A percentile compares a stretch with the other conserved stretches of the same genome.
Conservation (phyloP, 2,329 filamentous ascomycete genomes). For the Lecanoromycetidae sp. region DNA sequence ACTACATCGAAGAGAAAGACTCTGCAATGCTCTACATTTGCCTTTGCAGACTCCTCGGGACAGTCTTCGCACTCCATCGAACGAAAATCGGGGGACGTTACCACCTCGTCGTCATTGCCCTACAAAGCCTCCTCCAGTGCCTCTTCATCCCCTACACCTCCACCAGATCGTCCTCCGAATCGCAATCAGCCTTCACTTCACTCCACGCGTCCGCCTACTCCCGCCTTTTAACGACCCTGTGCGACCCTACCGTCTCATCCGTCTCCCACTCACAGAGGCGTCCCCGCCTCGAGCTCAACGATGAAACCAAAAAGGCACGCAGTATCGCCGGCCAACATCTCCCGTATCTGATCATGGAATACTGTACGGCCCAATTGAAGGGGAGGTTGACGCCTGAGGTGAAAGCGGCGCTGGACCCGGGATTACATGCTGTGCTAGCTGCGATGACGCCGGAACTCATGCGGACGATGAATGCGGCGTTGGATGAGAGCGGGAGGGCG, state of each 20-base stretch:
- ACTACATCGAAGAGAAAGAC: constrained; percentile 2
- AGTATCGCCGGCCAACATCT: constrained; percentile 46
- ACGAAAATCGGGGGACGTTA: constrained; percentile 47
- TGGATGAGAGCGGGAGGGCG: constrained; percentile 40
- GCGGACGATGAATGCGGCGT: constrained; percentile 38
- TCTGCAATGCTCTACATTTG: constrained; percentile 38
- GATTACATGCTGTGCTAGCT: constrained; percentile 41
- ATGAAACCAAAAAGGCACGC: constrained; percentile 48
- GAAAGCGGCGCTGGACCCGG: constrained; percentile 40
- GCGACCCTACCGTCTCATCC: constrained; percentile 48
- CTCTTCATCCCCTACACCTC: constrained; percentile 38
- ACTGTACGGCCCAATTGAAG: constrained; percentile 41
- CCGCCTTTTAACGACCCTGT: constrained; percentile 47
- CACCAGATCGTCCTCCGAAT: not conserved
- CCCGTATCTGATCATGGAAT: constrained; percentile 46
- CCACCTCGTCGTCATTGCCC: constrained; percentile 44
- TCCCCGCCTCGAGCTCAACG: constrained; percentile 32
- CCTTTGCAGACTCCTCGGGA: constrained; percentile 41
- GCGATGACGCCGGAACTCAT: constrained; percentile 40
- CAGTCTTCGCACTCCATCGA: constrained; percentile 45
- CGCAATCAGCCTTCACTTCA: constrained; percentile 22
- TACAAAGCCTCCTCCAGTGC: constrained; percentile 43
- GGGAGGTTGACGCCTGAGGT: constrained; percentile 39
- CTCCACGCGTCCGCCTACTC: constrained; percentile 33
- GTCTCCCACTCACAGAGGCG: constrained; percentile 27